Evolutionary conservation across 2,329 filamentous ascomycete species (phyloP).

Genomic region (Albophoma yamanashiensis): DNA sequence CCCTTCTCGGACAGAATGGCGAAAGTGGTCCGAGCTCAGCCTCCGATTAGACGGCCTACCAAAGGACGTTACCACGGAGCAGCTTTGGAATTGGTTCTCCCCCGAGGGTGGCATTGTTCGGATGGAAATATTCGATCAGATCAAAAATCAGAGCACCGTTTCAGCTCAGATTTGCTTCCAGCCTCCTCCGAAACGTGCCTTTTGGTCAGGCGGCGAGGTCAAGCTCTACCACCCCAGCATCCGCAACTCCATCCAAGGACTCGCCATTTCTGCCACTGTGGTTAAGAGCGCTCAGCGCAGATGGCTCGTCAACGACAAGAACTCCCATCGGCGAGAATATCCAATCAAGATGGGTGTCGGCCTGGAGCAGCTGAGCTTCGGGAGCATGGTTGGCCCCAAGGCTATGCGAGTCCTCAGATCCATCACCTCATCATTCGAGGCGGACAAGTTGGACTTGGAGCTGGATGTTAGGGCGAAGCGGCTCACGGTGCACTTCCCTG

Average conservation of each 20-base stretch:
- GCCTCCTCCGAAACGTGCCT: slow-evolving; percentile 39
- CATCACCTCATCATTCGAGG: slow-evolving; percentile 1
- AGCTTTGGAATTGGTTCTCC: slow-evolving; percentile 42
- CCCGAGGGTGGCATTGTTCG: slow-evolving; percentile 39
- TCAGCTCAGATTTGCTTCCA: slow-evolving; percentile 43
- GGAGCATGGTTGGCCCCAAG: slow-evolving; percentile 40
- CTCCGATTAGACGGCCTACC: slow-evolving; percentile 24
- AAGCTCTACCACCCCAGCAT: slow-evolving; percentile 13
- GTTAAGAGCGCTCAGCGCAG: slow-evolving; percentile 1
- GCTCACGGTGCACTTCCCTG: slow-evolving; percentile 20
- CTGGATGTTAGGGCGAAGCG: slow-evolving; percentile 17
- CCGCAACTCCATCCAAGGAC: slow-evolving; percentile 7
- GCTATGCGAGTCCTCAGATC: slow-evolving; percentile 49
- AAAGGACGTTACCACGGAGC: slow-evolving; percentile 21
- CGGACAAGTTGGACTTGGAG: slow-evolving; percentile 14
- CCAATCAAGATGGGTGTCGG: slow-evolving; percentile 27
- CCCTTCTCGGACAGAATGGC: slow-evolving; percentile 14
- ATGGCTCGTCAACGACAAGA: slow-evolving; percentile 10
- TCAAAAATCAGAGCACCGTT: slow-evolving; percentile 9
- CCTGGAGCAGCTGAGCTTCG: slow-evolving; percentile 46
- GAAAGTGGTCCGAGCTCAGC: slow-evolving; percentile 20
- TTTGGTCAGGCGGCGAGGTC: slow-evolving; percentile 34
- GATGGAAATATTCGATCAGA: slow-evolving; percentile 45
- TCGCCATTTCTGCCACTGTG: slow-evolving; percentile 9
- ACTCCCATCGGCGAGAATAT: slow-evolving; percentile 12